phyloP scores from a whole-genome alignment of 176 grass and related monocot species.

The Olyra latifolia region DNA sequence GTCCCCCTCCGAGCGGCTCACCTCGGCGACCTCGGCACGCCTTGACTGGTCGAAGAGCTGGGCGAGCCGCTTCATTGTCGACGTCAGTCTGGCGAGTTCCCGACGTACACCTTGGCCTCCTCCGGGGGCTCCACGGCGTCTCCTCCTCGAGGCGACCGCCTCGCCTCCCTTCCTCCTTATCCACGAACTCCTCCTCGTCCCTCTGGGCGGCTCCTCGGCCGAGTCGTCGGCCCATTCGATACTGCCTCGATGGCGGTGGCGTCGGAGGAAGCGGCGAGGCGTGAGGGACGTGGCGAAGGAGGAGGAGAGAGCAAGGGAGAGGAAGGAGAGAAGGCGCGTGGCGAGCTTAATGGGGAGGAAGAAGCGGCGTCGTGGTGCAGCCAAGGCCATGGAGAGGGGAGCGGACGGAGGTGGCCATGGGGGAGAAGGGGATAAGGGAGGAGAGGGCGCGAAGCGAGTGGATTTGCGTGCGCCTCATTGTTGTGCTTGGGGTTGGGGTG shows the following conservation, averaged over 20 bases:
- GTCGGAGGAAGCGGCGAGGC: constrained; percentile 40
- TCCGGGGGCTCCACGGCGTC: constrained; percentile 39
- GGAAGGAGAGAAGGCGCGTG: constrained; percentile 14
- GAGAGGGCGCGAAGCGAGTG: no score
- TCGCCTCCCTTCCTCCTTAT: background rate
- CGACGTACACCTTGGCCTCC: constrained; percentile 71
- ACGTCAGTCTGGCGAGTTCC: constrained; percentile 62
- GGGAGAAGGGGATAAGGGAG: no score
- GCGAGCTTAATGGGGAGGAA: constrained; percentile 24
- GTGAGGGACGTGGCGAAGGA: constrained; percentile 40
- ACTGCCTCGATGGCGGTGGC: constrained; percentile 31
- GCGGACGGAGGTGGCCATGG: constrained; percentile 25
- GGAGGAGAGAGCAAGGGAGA: constrained; percentile 41
- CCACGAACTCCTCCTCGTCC: constrained; percentile 39
- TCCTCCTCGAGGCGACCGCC: background rate
- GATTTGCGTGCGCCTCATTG: no score
- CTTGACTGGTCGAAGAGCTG: constrained; percentile 81
- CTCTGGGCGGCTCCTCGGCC: constrained; percentile 24
- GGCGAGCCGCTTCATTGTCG: constrained; percentile 64
- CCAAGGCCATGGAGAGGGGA: constrained; percentile 41
- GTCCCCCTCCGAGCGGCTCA: no score
- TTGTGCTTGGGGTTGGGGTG: no score
- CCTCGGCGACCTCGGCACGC: constrained; percentile 88
- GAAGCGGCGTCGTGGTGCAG: constrained; percentile 20
- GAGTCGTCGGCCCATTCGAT: constrained; percentile 39